phyloP scores from a whole-genome alignment of 2,329 filamentous ascomycete species.

The Beauveria sp. region DNA sequence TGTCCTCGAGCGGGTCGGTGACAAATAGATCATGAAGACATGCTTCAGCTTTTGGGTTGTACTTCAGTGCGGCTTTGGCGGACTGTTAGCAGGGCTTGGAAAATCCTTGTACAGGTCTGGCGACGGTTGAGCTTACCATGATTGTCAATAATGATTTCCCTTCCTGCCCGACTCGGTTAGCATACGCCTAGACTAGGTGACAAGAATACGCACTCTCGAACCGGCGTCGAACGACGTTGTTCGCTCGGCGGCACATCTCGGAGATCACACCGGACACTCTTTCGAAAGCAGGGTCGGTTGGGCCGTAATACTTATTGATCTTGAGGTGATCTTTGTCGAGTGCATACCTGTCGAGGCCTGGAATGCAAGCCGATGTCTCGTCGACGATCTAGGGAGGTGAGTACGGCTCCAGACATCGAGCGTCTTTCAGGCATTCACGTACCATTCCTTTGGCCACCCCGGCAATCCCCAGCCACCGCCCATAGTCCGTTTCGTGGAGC shows the following conservation, averaged over 20 bases:
- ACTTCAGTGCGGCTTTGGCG: no score
- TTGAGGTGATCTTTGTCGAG: constrained; percentile 11
- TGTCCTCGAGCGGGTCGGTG: no score
- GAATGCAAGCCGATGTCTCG: constrained; percentile 9
- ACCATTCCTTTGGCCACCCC: not conserved
- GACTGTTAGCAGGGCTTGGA: no score
- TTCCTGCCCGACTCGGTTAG: no score
- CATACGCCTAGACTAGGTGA: no score
- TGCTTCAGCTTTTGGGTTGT: no score
- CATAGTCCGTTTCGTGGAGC: not conserved
- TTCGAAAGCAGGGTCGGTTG: constrained; percentile 6
- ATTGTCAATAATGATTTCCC: no score
- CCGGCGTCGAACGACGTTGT: not conserved
- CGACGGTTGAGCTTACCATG: no score
- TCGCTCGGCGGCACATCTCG: constrained; percentile 6
- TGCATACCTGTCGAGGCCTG: constrained; percentile 7
- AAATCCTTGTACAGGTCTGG: fast-evolving
- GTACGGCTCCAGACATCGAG: not conserved
- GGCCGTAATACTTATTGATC: constrained; percentile 11
- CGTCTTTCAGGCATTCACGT: not conserved
- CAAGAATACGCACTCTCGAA: not conserved
- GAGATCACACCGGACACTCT: constrained; percentile 5
- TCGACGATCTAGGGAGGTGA: constrained; percentile 9
- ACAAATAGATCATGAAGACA: no score
- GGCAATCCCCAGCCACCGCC: not conserved